These are phyloP conservation scores for Naematelia aurantialba DNA, from an alignment of 768 basidiomycete species.

Conservation along the genomic window DNA sequence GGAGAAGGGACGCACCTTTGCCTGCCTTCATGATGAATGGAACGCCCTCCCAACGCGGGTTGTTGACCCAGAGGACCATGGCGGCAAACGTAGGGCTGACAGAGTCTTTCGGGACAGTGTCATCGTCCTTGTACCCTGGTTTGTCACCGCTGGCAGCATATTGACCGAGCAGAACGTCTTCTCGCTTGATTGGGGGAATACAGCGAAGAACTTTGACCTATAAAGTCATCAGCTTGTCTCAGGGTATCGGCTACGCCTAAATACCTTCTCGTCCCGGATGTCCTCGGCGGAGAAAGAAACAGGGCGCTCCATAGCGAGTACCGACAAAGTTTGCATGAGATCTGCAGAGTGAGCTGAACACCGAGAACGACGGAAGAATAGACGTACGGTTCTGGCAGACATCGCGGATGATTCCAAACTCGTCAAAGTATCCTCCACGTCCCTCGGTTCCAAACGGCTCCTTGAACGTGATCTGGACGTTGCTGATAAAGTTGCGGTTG, in stretches of 20 bases:
- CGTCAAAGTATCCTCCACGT: constrained; percentile 99
- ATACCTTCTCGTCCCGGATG: constrained; percentile 97
- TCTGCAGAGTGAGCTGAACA: constrained; percentile 57
- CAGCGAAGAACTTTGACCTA: constrained; percentile 94
- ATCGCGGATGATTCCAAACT: constrained; percentile 98
- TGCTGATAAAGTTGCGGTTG: constrained; percentile 94
- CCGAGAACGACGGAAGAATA: background rate
- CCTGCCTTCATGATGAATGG: constrained; percentile 98
- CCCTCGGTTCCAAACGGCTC: constrained; percentile 99
- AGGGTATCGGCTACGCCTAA: too few relatives aligned
- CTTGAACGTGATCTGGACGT: constrained; percentile 99
- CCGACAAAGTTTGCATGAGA: constrained; percentile 86
- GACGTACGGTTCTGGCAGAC: constrained; percentile 93
- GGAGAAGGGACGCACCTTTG: constrained; percentile 63
- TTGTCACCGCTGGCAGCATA: constrained; percentile 72
- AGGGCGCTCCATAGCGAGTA: constrained; percentile 96
- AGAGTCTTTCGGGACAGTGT: constrained; percentile 87
- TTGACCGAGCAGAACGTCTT: constrained; percentile 87
- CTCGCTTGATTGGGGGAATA: constrained; percentile 72
- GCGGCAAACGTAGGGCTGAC: constrained; percentile 93
- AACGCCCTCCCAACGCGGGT: constrained; percentile 96
- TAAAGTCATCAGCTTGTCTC: background rate
- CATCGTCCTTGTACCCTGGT: constrained; percentile 98
- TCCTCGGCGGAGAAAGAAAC: constrained; percentile 97
- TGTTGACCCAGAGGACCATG: constrained; percentile 83